Evolutionary conservation across 768 basidiomycete species (phyloP), one percentile per base, ranked within the genome.

Genomic region (Pulveroboletus sp.): DNA sequence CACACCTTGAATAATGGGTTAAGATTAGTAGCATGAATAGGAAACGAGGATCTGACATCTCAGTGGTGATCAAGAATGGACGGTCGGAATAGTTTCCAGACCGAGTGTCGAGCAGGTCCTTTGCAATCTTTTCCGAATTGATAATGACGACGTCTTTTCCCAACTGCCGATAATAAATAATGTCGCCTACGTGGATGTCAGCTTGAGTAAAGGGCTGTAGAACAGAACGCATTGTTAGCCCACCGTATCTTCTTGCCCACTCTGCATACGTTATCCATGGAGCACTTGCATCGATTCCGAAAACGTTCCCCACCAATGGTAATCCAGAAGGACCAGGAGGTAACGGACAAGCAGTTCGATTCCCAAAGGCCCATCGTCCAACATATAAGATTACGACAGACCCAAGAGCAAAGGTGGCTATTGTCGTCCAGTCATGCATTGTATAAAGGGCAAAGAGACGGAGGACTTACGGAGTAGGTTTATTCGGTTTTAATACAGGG

Each of bases 281-380:
- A 4, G 44, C 31, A n/a, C 13, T 8, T 15, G 33, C 11, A 6
- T 54, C 4, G 7, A 54, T 18, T 8, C 40, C 52, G 9, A 55
- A 32, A 9, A 54, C 24, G 4, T 48, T 54, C 28, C 53, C 53
- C 2, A 55, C 21, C 44, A 44, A 55, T 3, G 53, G 53, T 7
- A 55, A 43, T 5, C 53, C 53, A 11, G 36, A 45, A 18, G 56
- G 56, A 8, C 56, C 56, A 1, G 56, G 56, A 2, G 56, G 55
- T 1, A 57, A 27, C 3, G 46, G 40, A 24, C 17, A 11, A 14
- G 39, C 4, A 9, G 21, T 28, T 38, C 17, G 27, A 8, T 13
- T 28, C 5, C 15, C 9, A n/a, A 56, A 5, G 7, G 30, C 38
- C 32, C 30, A 45, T 30, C 46, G 36, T 36, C 15, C 49, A 6